Evolutionary conservation across 768 basidiomycete genomes (phyloP).

Genomic region (Tylopilus balloui): DNA sequence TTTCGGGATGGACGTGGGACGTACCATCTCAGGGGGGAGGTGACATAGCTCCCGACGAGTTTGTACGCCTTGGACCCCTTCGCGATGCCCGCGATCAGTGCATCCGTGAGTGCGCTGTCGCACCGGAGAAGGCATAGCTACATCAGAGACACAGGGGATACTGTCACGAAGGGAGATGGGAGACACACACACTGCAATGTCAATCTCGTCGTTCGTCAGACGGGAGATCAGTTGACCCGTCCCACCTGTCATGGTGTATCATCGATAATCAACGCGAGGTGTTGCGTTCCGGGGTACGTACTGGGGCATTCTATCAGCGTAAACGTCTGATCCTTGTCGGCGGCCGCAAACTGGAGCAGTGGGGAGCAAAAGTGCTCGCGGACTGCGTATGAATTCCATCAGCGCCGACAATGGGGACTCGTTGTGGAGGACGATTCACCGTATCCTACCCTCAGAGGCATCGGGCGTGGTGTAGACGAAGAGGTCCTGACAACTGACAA

Average conservation of each 20-base stretch:
- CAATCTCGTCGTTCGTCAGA: conserved; percentile 71
- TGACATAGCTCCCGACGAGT: conserved; percentile 89
- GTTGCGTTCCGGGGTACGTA: conserved; percentile 34
- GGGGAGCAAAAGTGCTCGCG: conserved; percentile 92
- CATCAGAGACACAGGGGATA: neutral
- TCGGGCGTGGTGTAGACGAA: conserved; percentile 1
- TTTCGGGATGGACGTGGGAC: conserved; percentile 7
- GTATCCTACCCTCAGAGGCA: conserved; percentile 33
- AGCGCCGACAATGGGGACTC: conserved; percentile 1
- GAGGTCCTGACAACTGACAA: neutral
- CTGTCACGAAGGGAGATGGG: neutral
- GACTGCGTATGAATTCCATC: conserved; percentile 38
- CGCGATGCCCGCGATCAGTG: conserved; percentile 87
- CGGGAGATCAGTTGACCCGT: conserved; percentile 81
- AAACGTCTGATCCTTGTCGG: conserved; percentile 69
- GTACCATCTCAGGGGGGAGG: conserved; percentile 83
- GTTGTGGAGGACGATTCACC: conserved; percentile 13
- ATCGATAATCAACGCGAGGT: conserved; percentile 17
- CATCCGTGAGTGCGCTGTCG: conserved; percentile 80
- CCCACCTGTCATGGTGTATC: conserved; percentile 49
- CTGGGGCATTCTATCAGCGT: conserved; percentile 87
- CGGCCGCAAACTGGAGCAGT: conserved; percentile 75
- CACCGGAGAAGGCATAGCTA: neutral
- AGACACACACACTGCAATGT: conserved; percentile 71
- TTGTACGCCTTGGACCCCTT: conserved; percentile 86